Percentiles rank a stretch among this genome's conserved stretches.
These are phyloP conservation scores for Leishmania arabica DNA, from an alignment of 208 protist genomes.

Conservation along the genomic window DNA sequence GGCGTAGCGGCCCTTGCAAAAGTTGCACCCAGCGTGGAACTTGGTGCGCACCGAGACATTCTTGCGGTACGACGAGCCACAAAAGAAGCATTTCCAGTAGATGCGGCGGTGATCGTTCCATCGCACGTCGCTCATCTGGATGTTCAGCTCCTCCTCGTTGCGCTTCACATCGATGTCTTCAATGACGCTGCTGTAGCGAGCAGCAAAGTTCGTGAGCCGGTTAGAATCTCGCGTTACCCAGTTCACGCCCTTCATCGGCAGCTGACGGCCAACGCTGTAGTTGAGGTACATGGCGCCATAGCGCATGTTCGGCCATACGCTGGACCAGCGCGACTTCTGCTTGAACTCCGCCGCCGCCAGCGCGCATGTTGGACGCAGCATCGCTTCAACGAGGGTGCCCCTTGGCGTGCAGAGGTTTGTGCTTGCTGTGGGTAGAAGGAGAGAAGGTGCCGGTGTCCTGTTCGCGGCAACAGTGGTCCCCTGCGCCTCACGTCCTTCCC, in stretches of 20 bases:
- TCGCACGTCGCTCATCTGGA: conserved; percentile 70
- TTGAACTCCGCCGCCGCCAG: conserved; percentile 88
- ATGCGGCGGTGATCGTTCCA: conserved; percentile 89
- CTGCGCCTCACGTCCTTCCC: neutral
- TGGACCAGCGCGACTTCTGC: conserved; percentile 89
- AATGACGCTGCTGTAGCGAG: conserved; percentile 76
- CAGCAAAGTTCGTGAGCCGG: conserved; percentile 72
- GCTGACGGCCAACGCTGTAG: conserved; percentile 78
- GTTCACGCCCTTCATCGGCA: conserved; percentile 84
- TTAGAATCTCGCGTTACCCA: conserved; percentile 90
- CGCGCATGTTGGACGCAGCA: conserved; percentile 41
- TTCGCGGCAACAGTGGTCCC: neutral
- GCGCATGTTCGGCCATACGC: conserved; percentile 89
- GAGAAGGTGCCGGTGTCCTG: neutral
- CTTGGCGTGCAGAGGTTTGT: neutral
- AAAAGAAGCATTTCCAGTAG: conserved; percentile 85
- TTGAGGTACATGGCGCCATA: conserved; percentile 89
- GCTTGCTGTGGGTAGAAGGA: neutral
- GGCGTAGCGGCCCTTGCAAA: conserved; percentile 67
- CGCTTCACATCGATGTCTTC: conserved; percentile 75
- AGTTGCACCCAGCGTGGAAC: conserved; percentile 79
- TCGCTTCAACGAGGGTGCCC: conserved; percentile 3
- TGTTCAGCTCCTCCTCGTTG: conserved; percentile 82
- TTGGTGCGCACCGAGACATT: conserved; percentile 82
- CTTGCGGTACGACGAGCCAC: conserved; percentile 76